Conservation (phyloP, 108 stramenopile genomes). For the Cyclotella kingstonii region DNA sequence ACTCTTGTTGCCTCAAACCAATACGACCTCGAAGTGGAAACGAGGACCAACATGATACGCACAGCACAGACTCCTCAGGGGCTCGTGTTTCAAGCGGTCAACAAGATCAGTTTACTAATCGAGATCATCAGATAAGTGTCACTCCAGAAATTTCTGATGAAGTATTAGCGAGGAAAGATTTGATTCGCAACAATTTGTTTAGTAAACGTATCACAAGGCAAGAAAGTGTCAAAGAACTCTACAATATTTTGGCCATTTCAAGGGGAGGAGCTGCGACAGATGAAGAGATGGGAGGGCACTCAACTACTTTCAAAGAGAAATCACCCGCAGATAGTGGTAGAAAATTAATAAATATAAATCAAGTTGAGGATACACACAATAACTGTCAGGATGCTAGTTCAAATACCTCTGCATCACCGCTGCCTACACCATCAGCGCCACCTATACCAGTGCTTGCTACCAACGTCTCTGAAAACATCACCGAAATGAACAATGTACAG, state of each 20-base stretch:
- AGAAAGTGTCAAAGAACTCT: constrained; percentile 39
- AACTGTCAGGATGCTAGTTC: background rate
- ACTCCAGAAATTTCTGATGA: too few species aligned
- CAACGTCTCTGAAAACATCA: background rate
- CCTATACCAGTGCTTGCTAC: background rate
- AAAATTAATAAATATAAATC: background rate
- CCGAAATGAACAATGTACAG: background rate
- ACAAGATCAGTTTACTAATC: too few species aligned
- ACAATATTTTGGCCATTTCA: constrained; percentile 26
- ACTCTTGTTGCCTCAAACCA: too few species aligned
- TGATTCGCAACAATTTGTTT: constrained; percentile 43
- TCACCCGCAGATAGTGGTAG: background rate
- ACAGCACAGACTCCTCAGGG: too few species aligned
- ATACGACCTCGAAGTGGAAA: too few species aligned
- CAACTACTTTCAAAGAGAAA: background rate
- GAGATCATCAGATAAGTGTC: too few species aligned
- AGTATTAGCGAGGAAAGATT: constrained; percentile 28
- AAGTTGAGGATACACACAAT: background rate
- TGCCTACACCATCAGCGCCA: constrained; percentile 12
- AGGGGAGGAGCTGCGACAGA: constrained; percentile 10
- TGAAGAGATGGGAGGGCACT: constrained; percentile 17
- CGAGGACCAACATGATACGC: too few species aligned
- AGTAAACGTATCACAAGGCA: constrained; percentile 20
- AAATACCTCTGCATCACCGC: background rate
- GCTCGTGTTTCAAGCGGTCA: too few species aligned